Base-by-base conservation (phyloP, 805 yeast genomes). In the Saturnispora saitoi region DNA sequence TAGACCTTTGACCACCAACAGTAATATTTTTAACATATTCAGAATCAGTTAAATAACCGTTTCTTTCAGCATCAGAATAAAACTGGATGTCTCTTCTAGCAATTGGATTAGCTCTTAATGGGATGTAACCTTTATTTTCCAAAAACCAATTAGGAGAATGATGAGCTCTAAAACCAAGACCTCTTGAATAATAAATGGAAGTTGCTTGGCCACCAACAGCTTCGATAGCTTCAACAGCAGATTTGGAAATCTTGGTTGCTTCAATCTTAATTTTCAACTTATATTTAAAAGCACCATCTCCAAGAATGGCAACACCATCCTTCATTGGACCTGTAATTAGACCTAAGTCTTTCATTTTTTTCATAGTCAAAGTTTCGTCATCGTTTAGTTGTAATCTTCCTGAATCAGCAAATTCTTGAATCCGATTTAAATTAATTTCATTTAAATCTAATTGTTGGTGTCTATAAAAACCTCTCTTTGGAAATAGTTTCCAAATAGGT, bases 401-500 rank as follows among this genome's bases (percentile, higher is more conserved):
- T 50, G 70, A 64, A 51, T 81, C 72, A 68, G 86, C 77, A 62
- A 86, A 87, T 54, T 76, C 73, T 60, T 83, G 86, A 48, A 93
- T 79, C 56, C 80, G 75, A 31, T 71, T 76, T 60, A 91, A 71
- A 60, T 86, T 85, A 54, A 93, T 60, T 57, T 77, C 80, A 44
- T 71, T 68, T 56, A 78, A 68, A 12, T 73, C 74, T 51, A 67
- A 67, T 43, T 75, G 75, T 58, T 76, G 79, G 24, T 75, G 77
- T 63, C 87, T 78, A 58, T 77, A 80, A 70, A 89, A 89, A 8
- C 98, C 98, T 51, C 83, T 72, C 63, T 91, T 91, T 56, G 97
- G 95, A 67, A 87, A 81, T 56, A 85, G 70, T 66, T 85, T 77
- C 66, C 80, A 80, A 62, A 83, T 80, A 24, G 97, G 98, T 2